Evolutionary conservation across 176 grass and related monocot genomes (phyloP), one percentile per base, ranked within the genome.

Genomic region (Aegilops speltoides): DNA sequence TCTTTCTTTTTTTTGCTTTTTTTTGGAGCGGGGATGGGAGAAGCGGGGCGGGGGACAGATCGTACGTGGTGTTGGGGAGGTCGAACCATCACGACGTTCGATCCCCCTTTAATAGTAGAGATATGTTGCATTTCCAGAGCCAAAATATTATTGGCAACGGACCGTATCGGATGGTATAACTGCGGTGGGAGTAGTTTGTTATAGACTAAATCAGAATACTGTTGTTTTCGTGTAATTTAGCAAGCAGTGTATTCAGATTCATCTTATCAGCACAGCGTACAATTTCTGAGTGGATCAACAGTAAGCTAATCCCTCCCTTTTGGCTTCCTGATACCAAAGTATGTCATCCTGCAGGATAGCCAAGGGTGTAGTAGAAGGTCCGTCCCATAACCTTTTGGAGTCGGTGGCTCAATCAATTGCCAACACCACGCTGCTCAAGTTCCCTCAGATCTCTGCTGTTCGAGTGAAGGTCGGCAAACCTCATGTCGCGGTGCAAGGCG

Each of bases 371-470:
- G 88, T 95, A 43, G 84, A 98, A 84, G 96, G 93, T 20, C 60
- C 78, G 6, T 84, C 96, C 0, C 91, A 80, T 36, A 94, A 95
- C 85, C 93, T 98, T 61, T 25, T 98, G 46, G 96, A 98, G 50
- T 95, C 96, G 0, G 93, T 98, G 62, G 93, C 93, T 84, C 93
- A 98, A 32, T 79, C 91, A 20, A 95, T 98, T 65, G 95, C 89
- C 70, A 93, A 76, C 46, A 77, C 86, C 10, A 93, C 87, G 2
- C 75, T 95, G 37, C 86, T 93, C 67, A 82, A 95, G 64, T 90
- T 89, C 87, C 89, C 89, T 83, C 87, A 89, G 73, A 93, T 95
- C 79, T 93, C 91, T 20, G 88, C 95, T 1, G 91, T 98, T 26
- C 77, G 93, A 26, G 96, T 98, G 65, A 91, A 93, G 89, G 89